A percentile compares a stretch with the other conserved stretches of the same genome.
Evolutionary conservation across 1,284 basidiomycete species (phyloP).

Genomic region (Ganoderma boninense): DNA sequence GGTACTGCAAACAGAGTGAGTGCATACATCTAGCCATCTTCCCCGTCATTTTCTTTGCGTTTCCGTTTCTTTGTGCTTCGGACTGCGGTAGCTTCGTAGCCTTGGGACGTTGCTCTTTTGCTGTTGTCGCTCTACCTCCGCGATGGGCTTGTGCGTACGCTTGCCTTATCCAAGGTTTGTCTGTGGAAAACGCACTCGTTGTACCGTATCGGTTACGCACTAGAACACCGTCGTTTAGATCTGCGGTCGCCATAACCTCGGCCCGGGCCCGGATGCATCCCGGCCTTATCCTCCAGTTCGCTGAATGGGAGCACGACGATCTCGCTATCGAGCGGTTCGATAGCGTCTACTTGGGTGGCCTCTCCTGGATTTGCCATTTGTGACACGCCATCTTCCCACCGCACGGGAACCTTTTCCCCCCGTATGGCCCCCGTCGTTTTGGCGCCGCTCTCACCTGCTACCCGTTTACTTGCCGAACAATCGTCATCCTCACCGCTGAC

Average conservation of each 20-base stretch:
- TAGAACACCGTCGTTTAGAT: slow-evolving; percentile 9
- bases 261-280: slow-evolving; percentile 19
- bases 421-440: slow-evolving; percentile 14
- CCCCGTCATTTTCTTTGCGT: slow-evolving; percentile 8
- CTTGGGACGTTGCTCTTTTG: background rate
- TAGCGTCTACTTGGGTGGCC: background rate
- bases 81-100: background rate
- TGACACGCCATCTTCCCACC: slow-evolving; percentile 2
- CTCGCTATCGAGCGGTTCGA: background rate
- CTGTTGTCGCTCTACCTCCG: background rate
- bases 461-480: background rate
- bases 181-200: slow-evolving; percentile 7
- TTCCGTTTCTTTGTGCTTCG: background rate
- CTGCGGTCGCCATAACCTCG: slow-evolving; percentile 23
- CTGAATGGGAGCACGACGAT: slow-evolving; percentile 18
- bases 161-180: slow-evolving; percentile 19
- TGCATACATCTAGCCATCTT: slow-evolving; percentile 33
- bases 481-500: background rate
- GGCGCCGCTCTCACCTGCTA: background rate
- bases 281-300: slow-evolving; percentile 16
- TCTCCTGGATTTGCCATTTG: background rate
- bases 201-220: slow-evolving; percentile 22
- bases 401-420: slow-evolving; percentile 26
- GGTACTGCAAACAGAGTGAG: slow-evolving; percentile 97
- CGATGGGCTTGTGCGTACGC: background rate